These are phyloP conservation scores for Aspergillus ruber DNA, from an alignment of 2,329 filamentous ascomycete species.

Conservation along the genomic window DNA sequence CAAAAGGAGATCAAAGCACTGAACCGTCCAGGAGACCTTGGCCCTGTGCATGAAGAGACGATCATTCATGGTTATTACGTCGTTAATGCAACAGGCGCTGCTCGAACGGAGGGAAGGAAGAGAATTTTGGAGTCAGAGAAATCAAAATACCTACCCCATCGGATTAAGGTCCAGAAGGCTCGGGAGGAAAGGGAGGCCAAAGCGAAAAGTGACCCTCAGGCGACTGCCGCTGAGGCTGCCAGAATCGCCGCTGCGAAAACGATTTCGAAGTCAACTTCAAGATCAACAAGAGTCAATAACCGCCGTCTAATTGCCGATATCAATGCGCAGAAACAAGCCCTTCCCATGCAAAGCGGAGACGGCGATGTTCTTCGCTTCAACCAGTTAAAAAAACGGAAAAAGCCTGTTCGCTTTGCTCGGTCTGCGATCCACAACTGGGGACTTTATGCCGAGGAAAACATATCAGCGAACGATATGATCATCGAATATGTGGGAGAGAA, in stretches of 20 bases:
- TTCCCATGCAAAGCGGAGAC: constrained; percentile 64
- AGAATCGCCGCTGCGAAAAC: constrained; percentile 73
- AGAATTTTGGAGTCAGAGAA: constrained; percentile 97
- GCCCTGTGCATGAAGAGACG: constrained; percentile 47
- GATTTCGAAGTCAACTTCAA: constrained; percentile 79
- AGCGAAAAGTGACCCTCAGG: constrained; percentile 57
- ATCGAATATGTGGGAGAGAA: constrained; percentile 99
- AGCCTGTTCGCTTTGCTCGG: constrained; percentile 93
- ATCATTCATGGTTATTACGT: constrained; percentile 69
- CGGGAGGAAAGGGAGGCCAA: constrained; percentile 81
- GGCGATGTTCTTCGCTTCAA: constrained; percentile 95
- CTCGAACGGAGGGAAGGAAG: constrained; percentile 86
- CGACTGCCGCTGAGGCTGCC: constrained; percentile 62
- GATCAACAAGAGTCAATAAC: constrained; percentile 92
- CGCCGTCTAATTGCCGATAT: constrained; percentile 90
- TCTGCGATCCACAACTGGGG: constrained; percentile 99
- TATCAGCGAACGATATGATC: constrained; percentile 97
- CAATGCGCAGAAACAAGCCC: constrained; percentile 80
- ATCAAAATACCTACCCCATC: constrained; percentile 94
- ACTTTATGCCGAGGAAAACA: constrained; percentile 94
- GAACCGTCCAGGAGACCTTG: constrained; percentile 52
- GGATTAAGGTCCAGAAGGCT: constrained; percentile 89
- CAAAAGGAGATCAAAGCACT: constrained; percentile 66
- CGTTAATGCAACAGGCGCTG: constrained; percentile 74
- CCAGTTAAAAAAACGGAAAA: constrained; percentile 98